phyloP scores from a whole-genome alignment of 2,329 filamentous ascomycete genomes.

The Trichoderma sp. region DNA sequence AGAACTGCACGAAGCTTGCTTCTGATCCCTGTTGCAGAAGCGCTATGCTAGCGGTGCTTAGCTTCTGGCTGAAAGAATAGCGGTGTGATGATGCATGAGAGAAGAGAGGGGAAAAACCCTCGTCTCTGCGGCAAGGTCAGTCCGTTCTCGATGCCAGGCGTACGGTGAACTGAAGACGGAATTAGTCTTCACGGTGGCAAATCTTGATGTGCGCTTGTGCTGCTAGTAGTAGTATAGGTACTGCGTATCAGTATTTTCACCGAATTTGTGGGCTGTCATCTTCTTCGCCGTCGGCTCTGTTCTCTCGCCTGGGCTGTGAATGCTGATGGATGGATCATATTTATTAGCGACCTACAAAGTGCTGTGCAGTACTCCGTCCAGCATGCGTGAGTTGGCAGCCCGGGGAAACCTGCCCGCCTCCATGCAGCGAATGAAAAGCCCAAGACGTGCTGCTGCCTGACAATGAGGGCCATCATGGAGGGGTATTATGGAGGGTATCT shows the following conservation, averaged over 20 bases:
- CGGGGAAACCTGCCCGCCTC: neutral
- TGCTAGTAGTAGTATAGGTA: too few relatives aligned
- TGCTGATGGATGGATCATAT: neutral
- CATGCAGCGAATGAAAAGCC: neutral
- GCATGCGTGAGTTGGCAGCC: neutral
- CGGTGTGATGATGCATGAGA: slow-evolving; percentile 15
- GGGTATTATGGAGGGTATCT: neutral
- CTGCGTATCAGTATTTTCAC: neutral
- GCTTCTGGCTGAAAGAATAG: slow-evolving; percentile 3
- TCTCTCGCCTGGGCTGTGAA: neutral
- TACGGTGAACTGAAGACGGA: neutral
- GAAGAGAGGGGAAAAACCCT: neutral
- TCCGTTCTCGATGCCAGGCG: neutral
- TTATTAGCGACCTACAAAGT: neutral
- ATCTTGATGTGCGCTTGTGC: neutral
- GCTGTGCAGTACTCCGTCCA: neutral
- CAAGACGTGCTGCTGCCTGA: neutral
- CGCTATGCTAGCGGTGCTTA: slow-evolving; percentile 8
- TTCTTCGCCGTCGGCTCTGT: neutral
- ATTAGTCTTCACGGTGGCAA: neutral
- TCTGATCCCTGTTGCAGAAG: slow-evolving; percentile 9
- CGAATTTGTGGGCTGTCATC: neutral
- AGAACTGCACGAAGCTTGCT: neutral
- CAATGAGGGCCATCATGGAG: neutral
- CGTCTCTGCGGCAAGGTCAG: neutral